Percentiles rank a stretch among this genome's conserved stretches.
Conservation (phyloP, 306 rosid species). For the Prunus salicina region DNA sequence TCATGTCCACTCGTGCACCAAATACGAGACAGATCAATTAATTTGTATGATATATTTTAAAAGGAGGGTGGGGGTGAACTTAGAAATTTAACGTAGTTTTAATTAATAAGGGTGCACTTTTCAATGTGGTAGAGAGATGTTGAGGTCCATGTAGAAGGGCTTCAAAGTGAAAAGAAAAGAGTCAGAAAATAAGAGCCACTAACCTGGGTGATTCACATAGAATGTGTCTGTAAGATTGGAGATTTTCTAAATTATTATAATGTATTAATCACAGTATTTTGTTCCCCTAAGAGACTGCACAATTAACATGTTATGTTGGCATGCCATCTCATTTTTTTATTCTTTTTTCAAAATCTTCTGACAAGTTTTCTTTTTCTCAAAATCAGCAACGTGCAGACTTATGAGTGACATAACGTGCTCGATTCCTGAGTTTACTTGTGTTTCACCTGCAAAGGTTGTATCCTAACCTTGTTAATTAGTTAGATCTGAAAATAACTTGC, state of each 20-base stretch:
- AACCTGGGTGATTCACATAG: not conserved
- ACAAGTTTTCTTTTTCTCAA: slow-evolving; percentile 11
- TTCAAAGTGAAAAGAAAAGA: not conserved
- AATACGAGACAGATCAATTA: not conserved
- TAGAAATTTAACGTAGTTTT: not conserved
- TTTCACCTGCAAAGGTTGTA: slow-evolving; percentile 91
- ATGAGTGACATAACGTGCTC: slow-evolving; percentile 76
- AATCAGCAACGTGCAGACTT: slow-evolving; percentile 82
- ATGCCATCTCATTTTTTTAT: not conserved
- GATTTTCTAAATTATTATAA: not conserved
- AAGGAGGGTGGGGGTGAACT: not conserved
- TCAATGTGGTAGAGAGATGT: not conserved
- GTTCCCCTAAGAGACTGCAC: not conserved
- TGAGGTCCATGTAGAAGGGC: not conserved
- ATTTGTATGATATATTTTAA: not conserved
- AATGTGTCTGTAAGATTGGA: not conserved
- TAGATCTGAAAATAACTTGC: not conserved
- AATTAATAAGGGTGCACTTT: not conserved
- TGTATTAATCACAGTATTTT: not conserved
- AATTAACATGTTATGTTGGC: not conserved
- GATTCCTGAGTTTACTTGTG: slow-evolving; percentile 92
- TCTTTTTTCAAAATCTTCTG: not conserved
- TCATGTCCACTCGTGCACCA: not conserved
- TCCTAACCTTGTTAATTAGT: slow-evolving; percentile 26
- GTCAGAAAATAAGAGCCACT: not conserved